These are phyloP conservation scores for Xylariaceae sp. DNA, from an alignment of 2,329 filamentous ascomycete species.

Conservation along the genomic window DNA sequence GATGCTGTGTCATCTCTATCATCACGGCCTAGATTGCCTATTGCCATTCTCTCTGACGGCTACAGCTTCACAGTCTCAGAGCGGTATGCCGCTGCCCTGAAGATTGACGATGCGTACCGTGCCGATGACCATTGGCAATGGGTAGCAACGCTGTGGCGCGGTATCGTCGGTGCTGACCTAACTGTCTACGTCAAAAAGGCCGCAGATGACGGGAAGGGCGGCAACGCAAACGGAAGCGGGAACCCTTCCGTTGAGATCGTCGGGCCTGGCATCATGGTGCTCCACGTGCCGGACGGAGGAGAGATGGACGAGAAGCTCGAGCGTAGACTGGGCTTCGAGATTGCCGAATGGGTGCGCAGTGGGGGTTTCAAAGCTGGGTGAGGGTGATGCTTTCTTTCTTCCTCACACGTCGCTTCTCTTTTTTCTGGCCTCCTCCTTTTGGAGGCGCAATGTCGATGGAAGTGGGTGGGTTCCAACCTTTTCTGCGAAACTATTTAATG, in stretches of 20 bases:
- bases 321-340: slow-evolving; percentile 76
- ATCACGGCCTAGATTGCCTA: slow-evolving; percentile 44
- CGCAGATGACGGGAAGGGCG: slow-evolving; percentile 15
- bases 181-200: slow-evolving; percentile 59
- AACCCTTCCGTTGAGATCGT: slow-evolving; percentile 49
- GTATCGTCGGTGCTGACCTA: slow-evolving; percentile 74
- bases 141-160: slow-evolving; percentile 91
- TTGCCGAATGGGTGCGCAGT: slow-evolving; percentile 69
- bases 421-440: neutral
- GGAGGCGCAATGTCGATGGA: neutral
- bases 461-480: neutral
- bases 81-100: slow-evolving; percentile 64
- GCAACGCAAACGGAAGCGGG: neutral
- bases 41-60: slow-evolving; percentile 69
- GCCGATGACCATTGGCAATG: slow-evolving; percentile 95
- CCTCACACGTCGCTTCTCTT: neutral
- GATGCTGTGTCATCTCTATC: slow-evolving; percentile 5
- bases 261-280: slow-evolving; percentile 49
- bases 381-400: neutral
- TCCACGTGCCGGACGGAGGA: slow-evolving; percentile 39
- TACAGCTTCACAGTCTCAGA: slow-evolving; percentile 79
- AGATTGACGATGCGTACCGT: slow-evolving; percentile 71
- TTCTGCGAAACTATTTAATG: neutral
- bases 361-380: slow-evolving; percentile 37
- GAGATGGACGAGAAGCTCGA: slow-evolving; percentile 62